Base-by-base conservation (phyloP, 2,329 filamentous ascomycete species). In the Fusarium proliferatum region DNA sequence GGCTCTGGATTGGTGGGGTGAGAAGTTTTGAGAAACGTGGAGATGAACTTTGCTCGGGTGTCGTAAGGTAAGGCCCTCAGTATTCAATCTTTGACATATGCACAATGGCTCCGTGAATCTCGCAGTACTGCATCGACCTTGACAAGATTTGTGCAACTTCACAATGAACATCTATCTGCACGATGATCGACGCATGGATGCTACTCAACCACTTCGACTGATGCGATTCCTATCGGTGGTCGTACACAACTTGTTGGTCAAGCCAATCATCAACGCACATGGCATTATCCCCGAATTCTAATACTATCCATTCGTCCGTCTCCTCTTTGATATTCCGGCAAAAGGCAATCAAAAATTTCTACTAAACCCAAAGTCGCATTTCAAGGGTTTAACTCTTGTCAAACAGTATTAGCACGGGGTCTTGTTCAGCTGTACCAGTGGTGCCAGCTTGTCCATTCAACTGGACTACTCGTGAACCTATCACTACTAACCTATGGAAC, bases 191-290 rank as follows among this genome's bases (percentile, higher is more conserved):
- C 71, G 33, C 71, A 73, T 73, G 71, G 66, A 49, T 73, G 36
- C 33, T 52, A 39, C 53, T 71, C 57, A 60, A 43, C 51, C 52
- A 71, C 57, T 45, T 30, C 53, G 39, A 58, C 42, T 45, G 46
- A 62, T 39, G 53, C 36, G 45, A 62, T 64, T 57, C 34, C 55
- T 23, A 58, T 52, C 34, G 4, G 30, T 30, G 52, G 46, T 56
- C 62, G 59, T 59, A 46, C 53, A 46, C 51, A 36, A 38, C 23
- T 56, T 49, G 45, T 56, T 49, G 45, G 64, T 75, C 49, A 65
- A 67, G 64, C 78, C 78, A 79, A 79, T 79, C 78, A 78, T 76
- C 63, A 67, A 52, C 65, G 71, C 80, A 81, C 80, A 81, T 81
- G 80, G 64, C 61, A 46, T n/a, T 48, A 34, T 57, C 41, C 61